A percentile compares a stretch with the other conserved stretches of the same genome.
Conservation (phyloP, 768 basidiomycete genomes). For the Boletus pseudopeckii region DNA sequence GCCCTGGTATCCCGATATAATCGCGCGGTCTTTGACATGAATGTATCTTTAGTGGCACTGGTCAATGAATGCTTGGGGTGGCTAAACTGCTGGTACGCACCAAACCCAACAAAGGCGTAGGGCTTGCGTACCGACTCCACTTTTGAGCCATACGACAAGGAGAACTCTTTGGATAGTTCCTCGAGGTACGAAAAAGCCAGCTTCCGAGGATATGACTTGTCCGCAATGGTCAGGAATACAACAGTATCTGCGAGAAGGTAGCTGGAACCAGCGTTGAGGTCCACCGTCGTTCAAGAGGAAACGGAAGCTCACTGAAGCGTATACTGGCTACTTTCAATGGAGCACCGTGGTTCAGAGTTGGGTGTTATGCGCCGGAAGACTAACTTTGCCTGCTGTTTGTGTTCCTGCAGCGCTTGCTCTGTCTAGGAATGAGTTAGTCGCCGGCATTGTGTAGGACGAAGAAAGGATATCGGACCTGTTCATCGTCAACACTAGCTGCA, state of each 20-base stretch:
- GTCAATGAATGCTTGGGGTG: conserved; percentile 1
- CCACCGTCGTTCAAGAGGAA: background rate
- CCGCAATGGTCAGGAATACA: conserved; percentile 91
- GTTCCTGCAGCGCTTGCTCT: conserved; percentile 90
- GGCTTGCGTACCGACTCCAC: conserved; percentile 91
- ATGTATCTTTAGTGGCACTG: conserved; percentile 67
- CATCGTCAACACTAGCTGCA: conserved; percentile 96
- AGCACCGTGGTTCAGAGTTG: conserved; percentile 93
- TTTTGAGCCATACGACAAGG: conserved; percentile 86
- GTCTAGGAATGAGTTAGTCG: conserved; percentile 51
- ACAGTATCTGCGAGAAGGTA: conserved; percentile 95
- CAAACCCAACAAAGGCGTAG: conserved; percentile 99
- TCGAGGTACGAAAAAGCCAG: conserved; percentile 97
- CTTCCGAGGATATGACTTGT: conserved; percentile 96
- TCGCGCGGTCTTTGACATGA: conserved; percentile 97
- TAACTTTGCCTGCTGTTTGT: conserved; percentile 97
- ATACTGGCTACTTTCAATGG: conserved; percentile 92
- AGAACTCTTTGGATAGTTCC: conserved; percentile 95
- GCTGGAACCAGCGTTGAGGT: conserved; percentile 41
- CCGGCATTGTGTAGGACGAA: background rate
- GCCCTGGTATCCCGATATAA: conserved; percentile 93
- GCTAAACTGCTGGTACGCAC: conserved; percentile 44
- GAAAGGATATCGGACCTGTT: conserved; percentile 58
- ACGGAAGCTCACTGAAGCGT: conserved; percentile 80
- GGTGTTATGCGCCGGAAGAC: conserved; percentile 92